A percentile compares a stretch with the other conserved stretches of the same genome.
Evolutionary conservation across 2,329 filamentous ascomycete genomes (phyloP).

Genomic region (Calonectria henricotiae): DNA sequence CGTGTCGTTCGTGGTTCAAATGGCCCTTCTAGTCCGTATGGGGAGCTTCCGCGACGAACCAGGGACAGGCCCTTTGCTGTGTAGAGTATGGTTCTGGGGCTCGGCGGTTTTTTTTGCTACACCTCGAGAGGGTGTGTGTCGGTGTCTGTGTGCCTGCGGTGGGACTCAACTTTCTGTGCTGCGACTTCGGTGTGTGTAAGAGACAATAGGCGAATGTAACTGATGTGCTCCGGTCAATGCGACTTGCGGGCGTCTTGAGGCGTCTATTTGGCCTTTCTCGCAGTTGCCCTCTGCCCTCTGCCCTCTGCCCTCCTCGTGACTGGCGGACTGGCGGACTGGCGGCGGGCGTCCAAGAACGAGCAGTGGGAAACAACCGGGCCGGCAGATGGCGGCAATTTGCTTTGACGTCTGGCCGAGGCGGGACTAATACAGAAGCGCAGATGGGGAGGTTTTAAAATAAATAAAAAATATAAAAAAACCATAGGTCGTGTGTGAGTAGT

Average conservation of each 20-base stretch:
- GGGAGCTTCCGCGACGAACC: constrained; percentile 24
- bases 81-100: constrained; percentile 17
- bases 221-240: constrained; percentile 6
- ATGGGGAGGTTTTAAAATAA: neutral
- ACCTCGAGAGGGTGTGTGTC: constrained; percentile 11
- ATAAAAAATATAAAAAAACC: too few species aligned
- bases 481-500: constrained; percentile 7
- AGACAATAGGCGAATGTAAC: constrained; percentile 22
- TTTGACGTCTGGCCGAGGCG: constrained; percentile 8
- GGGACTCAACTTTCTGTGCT: constrained; percentile 26
- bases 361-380: constrained; percentile 18
- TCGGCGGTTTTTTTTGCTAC: constrained; percentile 21
- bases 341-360: constrained; percentile 11
- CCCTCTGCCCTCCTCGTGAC: constrained; percentile 8
- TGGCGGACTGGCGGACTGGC: neutral
- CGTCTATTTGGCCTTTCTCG: constrained; percentile 17
- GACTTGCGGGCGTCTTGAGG: constrained; percentile 18
- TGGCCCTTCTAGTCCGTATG: constrained; percentile 21
- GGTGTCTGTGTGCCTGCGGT: constrained; percentile 19
- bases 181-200: constrained; percentile 21
- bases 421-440: constrained; percentile 28
- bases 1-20: constrained; percentile 19
- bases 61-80: constrained; percentile 13
- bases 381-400: constrained; percentile 31
- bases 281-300: constrained; percentile 2